Evolutionary conservation across 2,329 filamentous ascomycete genomes (phyloP), one percentile per base, ranked within the genome.

Genomic region (Diaporthe vexans): DNA sequence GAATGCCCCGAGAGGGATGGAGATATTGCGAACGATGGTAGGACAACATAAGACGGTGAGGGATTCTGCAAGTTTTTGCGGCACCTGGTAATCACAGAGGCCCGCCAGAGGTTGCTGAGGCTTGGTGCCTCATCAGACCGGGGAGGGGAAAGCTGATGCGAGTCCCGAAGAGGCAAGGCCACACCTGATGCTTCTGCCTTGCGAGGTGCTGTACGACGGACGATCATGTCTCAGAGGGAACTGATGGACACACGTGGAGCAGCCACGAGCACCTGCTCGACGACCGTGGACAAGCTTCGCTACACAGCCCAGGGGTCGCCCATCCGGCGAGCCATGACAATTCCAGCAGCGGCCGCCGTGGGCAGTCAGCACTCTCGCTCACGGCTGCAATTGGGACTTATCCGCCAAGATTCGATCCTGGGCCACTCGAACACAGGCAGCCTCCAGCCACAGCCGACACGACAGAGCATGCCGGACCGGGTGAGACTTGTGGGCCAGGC

Each of bases 11-110:
- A 72, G 46, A 11, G 33, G 15, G 29, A 67, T 17, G n/a, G 15
- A 33, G 33, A 40, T 40, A 29, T 17, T 19, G 58, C 33, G 29
- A 10, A 29, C 52, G 46, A 15, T 63, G 69, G 69, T 63, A 54
- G 40, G 57, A 72, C 69, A 72, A 35, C 69, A 72, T 63, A 43
- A 71, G 40, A 51, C 46, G 58, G 69, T 61, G 43, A 61, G 57
- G 19, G 4, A 26, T 43, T 15, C n/a, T 67, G 63, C 46, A 67
- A 67, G 26, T 67, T 15, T 67, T 67, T 67, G 63, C 63, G 63
- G 46, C 63, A 67, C 17, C 29, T 35, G 26, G 26, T 67, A 15
- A 6, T 52, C 61, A 51, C 19, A 51, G 24, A 51, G 29, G 19
- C 61, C 46, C 29, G 40, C 40, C 21, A 52, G 17, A 67, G 61